Evolutionary conservation across 371 early-diverging fungal genomes (phyloP).

Genomic region (Catenaria anguillulae): DNA sequence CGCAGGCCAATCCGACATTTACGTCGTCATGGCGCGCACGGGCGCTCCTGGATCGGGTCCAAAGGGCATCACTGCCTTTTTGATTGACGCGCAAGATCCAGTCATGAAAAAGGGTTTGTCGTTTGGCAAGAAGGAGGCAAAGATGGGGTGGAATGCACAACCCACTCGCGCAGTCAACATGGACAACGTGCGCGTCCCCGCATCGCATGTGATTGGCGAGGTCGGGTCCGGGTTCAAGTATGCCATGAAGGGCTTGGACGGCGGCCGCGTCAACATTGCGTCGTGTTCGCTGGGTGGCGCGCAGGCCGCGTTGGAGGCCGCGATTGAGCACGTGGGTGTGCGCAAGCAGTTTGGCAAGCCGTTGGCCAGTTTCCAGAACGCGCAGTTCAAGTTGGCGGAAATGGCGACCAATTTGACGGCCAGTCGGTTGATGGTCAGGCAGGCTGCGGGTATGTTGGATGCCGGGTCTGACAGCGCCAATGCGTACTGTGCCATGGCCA

Average conservation of each 20-base stretch:
- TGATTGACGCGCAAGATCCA: constrained; percentile 39
- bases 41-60: constrained; percentile 33
- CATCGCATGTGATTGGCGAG: constrained; percentile 31
- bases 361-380: constrained; percentile 27
- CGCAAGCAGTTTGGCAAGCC: constrained; percentile 41
- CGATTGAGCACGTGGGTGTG: constrained; percentile 33
- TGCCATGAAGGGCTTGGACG: constrained; percentile 49
- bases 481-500: constrained; percentile 33
- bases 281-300: constrained; percentile 48
- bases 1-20: constrained; percentile 42
- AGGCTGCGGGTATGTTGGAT: constrained; percentile 39
- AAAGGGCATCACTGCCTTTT: constrained; percentile 38
- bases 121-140: constrained; percentile 50
- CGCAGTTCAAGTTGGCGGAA: constrained; percentile 45
- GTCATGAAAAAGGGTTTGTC: constrained; percentile 19
- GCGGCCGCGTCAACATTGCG: constrained; percentile 45
- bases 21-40: constrained; percentile 48
- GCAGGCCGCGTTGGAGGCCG: constrained; percentile 32
- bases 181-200: constrained; percentile 35
- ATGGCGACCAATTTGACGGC: constrained; percentile 34
- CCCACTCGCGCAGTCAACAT: constrained; percentile 22
- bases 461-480: constrained; percentile 16
- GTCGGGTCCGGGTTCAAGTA: constrained; percentile 46
- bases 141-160: constrained; percentile 48
- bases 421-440: constrained; percentile 37